phyloP scores from a whole-genome alignment of 305 asterid species.

The Fraxinus angustifolia region DNA sequence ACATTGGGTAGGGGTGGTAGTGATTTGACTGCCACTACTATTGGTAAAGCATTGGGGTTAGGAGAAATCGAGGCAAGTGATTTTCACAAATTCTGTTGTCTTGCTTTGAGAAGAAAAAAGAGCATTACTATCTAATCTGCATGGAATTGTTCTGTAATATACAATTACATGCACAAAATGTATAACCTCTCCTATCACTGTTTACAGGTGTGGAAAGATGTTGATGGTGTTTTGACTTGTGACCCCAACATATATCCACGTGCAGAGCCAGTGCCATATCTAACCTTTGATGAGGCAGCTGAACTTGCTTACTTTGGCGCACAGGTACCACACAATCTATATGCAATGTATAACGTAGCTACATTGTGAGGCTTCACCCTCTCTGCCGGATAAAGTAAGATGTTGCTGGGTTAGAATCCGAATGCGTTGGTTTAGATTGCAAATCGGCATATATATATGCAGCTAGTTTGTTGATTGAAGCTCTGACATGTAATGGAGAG shows the following conservation, averaged over 20 bases:
- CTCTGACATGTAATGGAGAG: background rate
- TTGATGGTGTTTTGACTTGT: conserved; percentile 95
- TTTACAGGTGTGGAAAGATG: conserved; percentile 95
- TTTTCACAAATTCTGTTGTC: background rate
- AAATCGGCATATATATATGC: background rate
- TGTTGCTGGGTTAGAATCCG: background rate
- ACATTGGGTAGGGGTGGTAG: conserved; percentile 98
- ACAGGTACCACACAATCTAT: conserved; percentile 50
- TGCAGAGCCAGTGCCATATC: conserved; percentile 78
- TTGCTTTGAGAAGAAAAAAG: background rate
- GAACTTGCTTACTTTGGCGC: conserved; percentile 99
- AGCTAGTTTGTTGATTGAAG: conserved; percentile 17
- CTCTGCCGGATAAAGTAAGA: background rate
- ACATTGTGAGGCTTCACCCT: background rate
- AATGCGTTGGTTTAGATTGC: background rate
- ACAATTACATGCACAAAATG: background rate
- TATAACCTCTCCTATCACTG: conserved; percentile 4
- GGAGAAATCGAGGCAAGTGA: conserved; percentile 80
- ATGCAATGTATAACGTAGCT: conserved; percentile 1
- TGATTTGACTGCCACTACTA: conserved; percentile 96
- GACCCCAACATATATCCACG: conserved; percentile 72
- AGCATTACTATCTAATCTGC: background rate
- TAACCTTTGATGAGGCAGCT: conserved; percentile 96
- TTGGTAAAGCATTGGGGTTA: conserved; percentile 88
- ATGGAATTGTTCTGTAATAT: background rate